Conservation (phyloP, 805 yeast genomes). For the Candida dajiaensis region DNA sequence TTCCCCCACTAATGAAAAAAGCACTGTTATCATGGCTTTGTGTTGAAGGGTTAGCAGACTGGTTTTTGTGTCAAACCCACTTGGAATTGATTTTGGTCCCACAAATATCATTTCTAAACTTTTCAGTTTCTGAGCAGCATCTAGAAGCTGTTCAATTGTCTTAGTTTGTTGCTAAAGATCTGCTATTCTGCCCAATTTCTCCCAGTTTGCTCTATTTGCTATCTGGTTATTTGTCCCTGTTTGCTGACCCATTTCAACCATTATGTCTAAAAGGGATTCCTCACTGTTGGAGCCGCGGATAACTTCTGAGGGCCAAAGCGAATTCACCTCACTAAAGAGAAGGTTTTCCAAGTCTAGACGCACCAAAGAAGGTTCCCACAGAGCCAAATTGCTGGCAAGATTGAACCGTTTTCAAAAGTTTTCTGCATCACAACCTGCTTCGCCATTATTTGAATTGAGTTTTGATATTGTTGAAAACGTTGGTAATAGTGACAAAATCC, state of each 20-base stretch:
- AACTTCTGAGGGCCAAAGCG: background rate
- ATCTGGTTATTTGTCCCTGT: background rate
- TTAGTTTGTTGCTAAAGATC: background rate
- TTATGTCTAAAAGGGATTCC: background rate
- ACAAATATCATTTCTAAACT: background rate
- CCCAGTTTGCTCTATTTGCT: background rate
- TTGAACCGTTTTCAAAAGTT: background rate
- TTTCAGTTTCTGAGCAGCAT: background rate
- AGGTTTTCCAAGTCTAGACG: background rate
- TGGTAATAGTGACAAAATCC: background rate
- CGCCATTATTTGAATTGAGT: background rate
- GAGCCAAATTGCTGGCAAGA: background rate
- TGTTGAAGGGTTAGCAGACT: background rate
- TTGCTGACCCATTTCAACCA: background rate
- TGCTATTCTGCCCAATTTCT: background rate
- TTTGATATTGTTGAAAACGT: background rate
- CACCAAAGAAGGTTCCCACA: background rate
- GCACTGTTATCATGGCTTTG: background rate
- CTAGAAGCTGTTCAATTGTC: background rate
- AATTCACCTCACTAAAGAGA: background rate
- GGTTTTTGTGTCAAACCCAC: background rate
- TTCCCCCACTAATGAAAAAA: too few relatives aligned
- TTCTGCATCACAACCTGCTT: background rate
- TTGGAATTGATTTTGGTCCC: background rate
- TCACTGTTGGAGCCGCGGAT: background rate